Evolutionary conservation across 768 basidiomycete species (phyloP).

Genomic region (Sarcomyxa edulis): DNA sequence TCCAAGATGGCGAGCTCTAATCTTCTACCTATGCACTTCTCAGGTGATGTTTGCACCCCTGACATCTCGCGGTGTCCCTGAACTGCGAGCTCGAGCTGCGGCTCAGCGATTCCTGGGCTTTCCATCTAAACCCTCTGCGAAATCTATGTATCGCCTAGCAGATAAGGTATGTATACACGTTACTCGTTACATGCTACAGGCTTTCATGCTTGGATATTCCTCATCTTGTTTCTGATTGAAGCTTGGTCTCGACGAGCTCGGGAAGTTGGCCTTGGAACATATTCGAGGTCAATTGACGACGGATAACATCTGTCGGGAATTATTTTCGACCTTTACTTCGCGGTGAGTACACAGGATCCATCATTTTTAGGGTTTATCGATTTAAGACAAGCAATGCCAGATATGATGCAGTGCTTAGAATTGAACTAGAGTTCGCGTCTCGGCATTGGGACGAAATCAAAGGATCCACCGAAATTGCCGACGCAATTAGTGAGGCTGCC

Average conservation of each 20-base stretch:
- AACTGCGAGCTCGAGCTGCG: background rate
- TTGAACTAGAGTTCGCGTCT: background rate
- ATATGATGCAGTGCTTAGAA: background rate
- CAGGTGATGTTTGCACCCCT: conserved; percentile 7
- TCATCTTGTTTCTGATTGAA: too few species aligned
- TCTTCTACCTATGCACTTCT: conserved; percentile 9
- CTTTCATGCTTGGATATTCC: too few species aligned
- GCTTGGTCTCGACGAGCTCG: conserved; percentile 2
- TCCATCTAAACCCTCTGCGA: conserved; percentile 7
- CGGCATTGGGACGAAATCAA: conserved; percentile 5
- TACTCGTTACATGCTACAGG: background rate
- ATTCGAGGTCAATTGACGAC: conserved; percentile 2
- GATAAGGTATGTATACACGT: conserved; percentile 3
- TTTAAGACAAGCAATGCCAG: too few species aligned
- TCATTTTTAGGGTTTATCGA: too few species aligned
- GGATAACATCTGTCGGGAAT: conserved; percentile 1
- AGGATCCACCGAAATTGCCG: background rate
- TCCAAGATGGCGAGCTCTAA: conserved; percentile 9
- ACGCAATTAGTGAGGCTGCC: background rate
- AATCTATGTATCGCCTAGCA: conserved; percentile 8
- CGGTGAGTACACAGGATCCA: too few species aligned
- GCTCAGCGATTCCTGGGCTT: conserved; percentile 1
- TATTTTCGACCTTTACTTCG: conserved; percentile 5
- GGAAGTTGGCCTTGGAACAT: background rate
- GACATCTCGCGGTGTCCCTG: background rate